Percentiles rank a stretch among this genome's conserved stretches.
These are phyloP conservation scores for Geotrichum histeridarum DNA, from an alignment of 1,139 yeast species.

Conservation along the genomic window DNA sequence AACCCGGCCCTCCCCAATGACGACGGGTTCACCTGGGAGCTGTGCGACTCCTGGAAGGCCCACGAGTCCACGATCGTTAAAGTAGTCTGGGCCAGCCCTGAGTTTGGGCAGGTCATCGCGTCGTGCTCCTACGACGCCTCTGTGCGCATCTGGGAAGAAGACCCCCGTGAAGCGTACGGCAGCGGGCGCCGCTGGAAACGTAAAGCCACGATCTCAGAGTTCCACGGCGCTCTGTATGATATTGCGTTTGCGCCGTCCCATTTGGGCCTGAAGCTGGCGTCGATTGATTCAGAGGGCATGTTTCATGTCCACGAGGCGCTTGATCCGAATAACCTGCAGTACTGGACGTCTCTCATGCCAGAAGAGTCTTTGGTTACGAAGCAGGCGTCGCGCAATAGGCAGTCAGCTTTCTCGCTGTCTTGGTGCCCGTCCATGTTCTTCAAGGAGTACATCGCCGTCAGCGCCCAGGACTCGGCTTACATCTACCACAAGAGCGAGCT, in stretches of 20 bases:
- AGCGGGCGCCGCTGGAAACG: slow-evolving; percentile 79
- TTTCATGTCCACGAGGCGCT: slow-evolving; percentile 81
- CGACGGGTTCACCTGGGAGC: slow-evolving; percentile 55
- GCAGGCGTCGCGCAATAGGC: slow-evolving; percentile 78
- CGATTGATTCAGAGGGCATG: slow-evolving; percentile 87
- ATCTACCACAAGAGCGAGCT: slow-evolving; percentile 56
- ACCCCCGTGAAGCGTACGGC: slow-evolving; percentile 66
- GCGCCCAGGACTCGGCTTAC: slow-evolving; percentile 83
- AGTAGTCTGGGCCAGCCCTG: slow-evolving; percentile 91
- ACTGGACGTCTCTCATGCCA: slow-evolving; percentile 77
- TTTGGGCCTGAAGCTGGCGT: slow-evolving; percentile 74
- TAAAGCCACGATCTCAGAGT: slow-evolving; percentile 71
- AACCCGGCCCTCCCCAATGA: slow-evolving; percentile 12
- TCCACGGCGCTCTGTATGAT: slow-evolving; percentile 85
- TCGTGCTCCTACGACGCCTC: slow-evolving; percentile 88
- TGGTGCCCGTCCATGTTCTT: slow-evolving; percentile 93
- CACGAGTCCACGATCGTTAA: slow-evolving; percentile 84
- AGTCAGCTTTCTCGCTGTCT: slow-evolving; percentile 77
- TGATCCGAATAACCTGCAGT: slow-evolving; percentile 78
- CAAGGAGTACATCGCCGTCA: slow-evolving; percentile 74
- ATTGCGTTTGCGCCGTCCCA: slow-evolving; percentile 86
- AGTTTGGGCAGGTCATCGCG: slow-evolving; percentile 80
- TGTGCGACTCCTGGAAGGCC: slow-evolving; percentile 88
- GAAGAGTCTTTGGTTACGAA: slow-evolving; percentile 49
- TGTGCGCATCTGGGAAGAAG: slow-evolving; percentile 86